Evolutionary conservation across 148 eudicot genomes (phyloP).

Genomic region (Rhododendron griersonianum): DNA sequence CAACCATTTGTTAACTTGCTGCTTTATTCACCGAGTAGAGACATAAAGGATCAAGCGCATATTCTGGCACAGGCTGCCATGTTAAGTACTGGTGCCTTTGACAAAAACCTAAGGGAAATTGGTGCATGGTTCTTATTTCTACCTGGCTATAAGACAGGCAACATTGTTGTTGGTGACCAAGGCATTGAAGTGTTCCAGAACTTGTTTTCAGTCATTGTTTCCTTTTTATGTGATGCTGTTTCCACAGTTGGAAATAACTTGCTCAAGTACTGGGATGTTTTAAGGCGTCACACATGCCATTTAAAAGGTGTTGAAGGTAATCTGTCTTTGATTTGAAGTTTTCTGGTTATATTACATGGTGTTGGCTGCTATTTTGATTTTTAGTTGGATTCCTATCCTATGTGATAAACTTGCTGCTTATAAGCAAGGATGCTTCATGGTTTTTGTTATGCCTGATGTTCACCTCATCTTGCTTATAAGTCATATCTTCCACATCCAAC

Average conservation of each 20-base stretch:
- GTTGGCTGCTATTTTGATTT: not conserved
- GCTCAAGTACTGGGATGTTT: constrained; percentile 56
- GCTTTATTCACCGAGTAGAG: constrained; percentile 47
- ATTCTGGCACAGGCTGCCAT: constrained; percentile 75
- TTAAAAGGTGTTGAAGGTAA: constrained; percentile 52
- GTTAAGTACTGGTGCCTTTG: constrained; percentile 93
- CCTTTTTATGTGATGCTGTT: constrained; percentile 84
- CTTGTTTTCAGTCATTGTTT: constrained; percentile 53
- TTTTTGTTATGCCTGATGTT: not conserved
- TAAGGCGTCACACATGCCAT: constrained; percentile 40
- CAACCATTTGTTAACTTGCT: constrained; percentile 55
- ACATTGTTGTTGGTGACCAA: constrained; percentile 23
- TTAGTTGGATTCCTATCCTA: not conserved
- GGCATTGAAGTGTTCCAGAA: constrained; percentile 38
- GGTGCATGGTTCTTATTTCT: constrained; percentile 82
- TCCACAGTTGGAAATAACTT: constrained; percentile 68
- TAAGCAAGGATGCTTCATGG: not conserved
- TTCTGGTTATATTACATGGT: not conserved
- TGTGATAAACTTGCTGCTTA: not conserved
- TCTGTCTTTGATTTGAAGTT: not conserved
- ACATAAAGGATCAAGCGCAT: constrained; percentile 73
- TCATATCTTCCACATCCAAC: not conserved
- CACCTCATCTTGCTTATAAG: not conserved
- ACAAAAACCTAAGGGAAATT: constrained; percentile 61
- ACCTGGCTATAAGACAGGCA: constrained; percentile 46